Evolutionary conservation across 2,329 filamentous ascomycete genomes (phyloP), one percentile per base, ranked within the genome.

Genomic region (Ophiocordyceps camponoti-saundersi): DNA sequence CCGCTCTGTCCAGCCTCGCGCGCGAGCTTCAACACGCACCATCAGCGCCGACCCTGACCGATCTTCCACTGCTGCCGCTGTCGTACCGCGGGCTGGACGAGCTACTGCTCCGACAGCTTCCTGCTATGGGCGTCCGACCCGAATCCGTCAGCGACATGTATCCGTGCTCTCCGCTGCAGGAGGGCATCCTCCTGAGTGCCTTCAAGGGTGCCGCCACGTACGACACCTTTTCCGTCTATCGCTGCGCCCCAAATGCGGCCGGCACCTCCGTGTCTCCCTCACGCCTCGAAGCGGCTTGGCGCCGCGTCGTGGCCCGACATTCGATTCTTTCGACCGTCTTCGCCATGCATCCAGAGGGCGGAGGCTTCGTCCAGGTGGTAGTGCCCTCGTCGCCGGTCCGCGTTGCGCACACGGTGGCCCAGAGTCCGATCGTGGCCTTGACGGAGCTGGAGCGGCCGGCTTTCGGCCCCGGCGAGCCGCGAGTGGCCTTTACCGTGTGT

Each of bases 161-260:
- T 21, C 64, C 64, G 1, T 64, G 61, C 47, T 63, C 64, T 0
- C 61, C 62, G 0, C 58, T 64, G 50, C 64, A 67, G 42, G 55
- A 57, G 1, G 64, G 63, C 3, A 57, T 67, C 11, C 49, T 64
- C 0, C 49, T 66, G n/a, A 64, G 61, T 22, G 60, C 64, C 16
- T 13, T 43, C 18, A 51, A 48, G 44, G 45, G 45, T 0, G 13
- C 20, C 1, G 48, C 46, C n/a, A 45, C 47, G 10, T 59, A 22
- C 51, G 8, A 53, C 52, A 44, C 48, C 46, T n/a, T 53, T 54
- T 47, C 50, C 49, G 20, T 48, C 47, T 32, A 50, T 51, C 36
- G 49, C 50, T 15, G 57, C 30, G 42, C 55, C 0, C 30, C 46
- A 1, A 42, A 22, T 8, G 12, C 15, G n/a, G 32, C 16, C 6